Percentiles rank a stretch among this genome's conserved stretches.
These are phyloP conservation scores for Centella asiatica DNA, from an alignment of 129 eudicot genomes.

Conservation along the genomic window DNA sequence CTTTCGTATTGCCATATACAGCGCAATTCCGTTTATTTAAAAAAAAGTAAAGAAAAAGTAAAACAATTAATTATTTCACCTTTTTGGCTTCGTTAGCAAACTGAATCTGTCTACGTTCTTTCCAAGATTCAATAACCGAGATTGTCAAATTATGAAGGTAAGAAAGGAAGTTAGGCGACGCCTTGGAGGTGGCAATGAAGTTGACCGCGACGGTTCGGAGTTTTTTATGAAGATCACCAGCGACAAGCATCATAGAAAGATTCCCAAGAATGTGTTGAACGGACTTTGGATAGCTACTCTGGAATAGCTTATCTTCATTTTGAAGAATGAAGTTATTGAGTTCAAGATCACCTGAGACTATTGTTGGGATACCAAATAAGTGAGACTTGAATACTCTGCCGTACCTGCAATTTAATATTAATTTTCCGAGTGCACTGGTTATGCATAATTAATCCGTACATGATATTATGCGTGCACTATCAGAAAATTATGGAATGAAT, in stretches of 20 bases:
- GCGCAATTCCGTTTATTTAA: too few relatives aligned
- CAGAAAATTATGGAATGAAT: too few relatives aligned
- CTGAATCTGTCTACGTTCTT: background rate
- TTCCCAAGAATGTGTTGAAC: slow-evolving; percentile 37
- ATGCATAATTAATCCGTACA: too few relatives aligned
- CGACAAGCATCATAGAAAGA: slow-evolving; percentile 33
- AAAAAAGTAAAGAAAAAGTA: too few relatives aligned
- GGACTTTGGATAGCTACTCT: slow-evolving; percentile 33
- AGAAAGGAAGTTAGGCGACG: slow-evolving; percentile 18
- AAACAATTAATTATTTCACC: background rate
- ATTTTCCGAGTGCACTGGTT: too few relatives aligned
- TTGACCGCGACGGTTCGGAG: slow-evolving; percentile 24
- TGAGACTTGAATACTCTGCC: slow-evolving; percentile 4
- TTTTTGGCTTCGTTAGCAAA: slow-evolving; percentile 4
- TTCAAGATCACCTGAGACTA: slow-evolving; percentile 19
- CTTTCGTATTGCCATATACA: too few relatives aligned
- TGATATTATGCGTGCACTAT: too few relatives aligned
- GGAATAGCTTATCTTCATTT: slow-evolving; percentile 35
- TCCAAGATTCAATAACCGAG: slow-evolving; percentile 21
- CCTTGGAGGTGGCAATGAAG: slow-evolving; percentile 16
- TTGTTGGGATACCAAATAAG: background rate
- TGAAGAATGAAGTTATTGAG: slow-evolving; percentile 33
- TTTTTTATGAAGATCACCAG: slow-evolving; percentile 37
- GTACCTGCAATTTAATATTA: background rate
- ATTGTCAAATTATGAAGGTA: slow-evolving; percentile 16